These are phyloP conservation scores for Yueomyces sp. DNA, from an alignment of 1,139 yeast genomes.

Conservation along the genomic window DNA sequence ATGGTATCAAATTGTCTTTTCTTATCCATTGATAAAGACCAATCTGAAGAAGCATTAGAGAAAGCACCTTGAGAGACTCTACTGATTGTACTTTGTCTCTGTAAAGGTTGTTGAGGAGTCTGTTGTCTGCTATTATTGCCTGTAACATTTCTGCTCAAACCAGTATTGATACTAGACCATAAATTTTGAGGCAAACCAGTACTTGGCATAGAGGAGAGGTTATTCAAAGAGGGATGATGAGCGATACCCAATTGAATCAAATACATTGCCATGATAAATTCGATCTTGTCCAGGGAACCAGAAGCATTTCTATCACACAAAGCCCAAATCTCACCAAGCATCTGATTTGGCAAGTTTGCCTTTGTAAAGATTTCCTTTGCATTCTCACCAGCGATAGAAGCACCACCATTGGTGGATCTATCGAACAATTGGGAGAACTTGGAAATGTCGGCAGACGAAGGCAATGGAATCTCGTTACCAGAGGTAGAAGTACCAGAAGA, in stretches of 20 bases:
- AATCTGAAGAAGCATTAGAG: conserved; percentile 46
- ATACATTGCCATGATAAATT: conserved; percentile 90
- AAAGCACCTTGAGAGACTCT: conserved; percentile 30
- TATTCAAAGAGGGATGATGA: conserved; percentile 40
- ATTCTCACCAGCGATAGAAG: conserved; percentile 48
- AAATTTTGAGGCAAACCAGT: conserved; percentile 49
- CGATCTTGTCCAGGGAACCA: conserved; percentile 60
- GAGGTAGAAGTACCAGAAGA: conserved; percentile 14
- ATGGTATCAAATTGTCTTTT: conserved; percentile 68
- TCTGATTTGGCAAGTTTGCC: conserved; percentile 66
- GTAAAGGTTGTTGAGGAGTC: conserved; percentile 17
- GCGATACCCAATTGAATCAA: conserved; percentile 70
- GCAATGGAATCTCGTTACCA: conserved; percentile 34
- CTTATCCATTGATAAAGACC: conserved; percentile 60
- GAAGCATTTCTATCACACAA: conserved; percentile 66
- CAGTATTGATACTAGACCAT: conserved; percentile 38
- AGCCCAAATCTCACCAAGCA: conserved; percentile 79
- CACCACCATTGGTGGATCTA: conserved; percentile 39
- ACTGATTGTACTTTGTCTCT: conserved; percentile 20
- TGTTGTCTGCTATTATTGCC: conserved; percentile 1
- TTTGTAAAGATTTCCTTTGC: conserved; percentile 81
- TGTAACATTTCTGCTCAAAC: background rate
- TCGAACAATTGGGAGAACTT: conserved; percentile 66
- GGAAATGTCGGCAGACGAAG: conserved; percentile 52
- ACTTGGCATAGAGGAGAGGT: conserved; percentile 38